Percentiles rank a stretch among this genome's conserved stretches.
Evolutionary conservation across 768 basidiomycete genomes (phyloP).

Genomic region (Suillus spraguei): DNA sequence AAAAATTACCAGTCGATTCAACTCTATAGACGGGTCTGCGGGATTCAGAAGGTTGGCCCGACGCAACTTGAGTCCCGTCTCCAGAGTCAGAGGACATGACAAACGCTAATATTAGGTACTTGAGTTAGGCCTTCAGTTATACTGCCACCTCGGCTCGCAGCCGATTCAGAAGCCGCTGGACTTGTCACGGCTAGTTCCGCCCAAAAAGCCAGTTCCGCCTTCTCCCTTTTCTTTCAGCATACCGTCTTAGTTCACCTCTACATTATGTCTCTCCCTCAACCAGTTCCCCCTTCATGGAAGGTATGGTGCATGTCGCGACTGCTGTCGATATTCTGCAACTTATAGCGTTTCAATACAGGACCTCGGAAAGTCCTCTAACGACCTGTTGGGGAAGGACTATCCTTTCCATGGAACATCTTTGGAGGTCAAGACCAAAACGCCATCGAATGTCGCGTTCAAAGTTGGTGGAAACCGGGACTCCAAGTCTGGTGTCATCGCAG

Average conservation of each 20-base stretch:
- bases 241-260: conserved; percentile 33
- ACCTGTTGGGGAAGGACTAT: conserved; percentile 93
- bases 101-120: neutral
- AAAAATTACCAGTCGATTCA: conserved; percentile 34
- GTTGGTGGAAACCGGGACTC: conserved; percentile 83
- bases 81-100: conserved; percentile 1
- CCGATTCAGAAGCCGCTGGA: conserved; percentile 1
- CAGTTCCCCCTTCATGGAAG: conserved; percentile 98
- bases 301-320: conserved; percentile 39
- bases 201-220: conserved; percentile 12
- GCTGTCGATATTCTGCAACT: conserved; percentile 6
- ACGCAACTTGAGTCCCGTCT: neutral
- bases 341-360: conserved; percentile 51
- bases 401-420: conserved; percentile 71
- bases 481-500: conserved; percentile 72
- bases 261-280: conserved; percentile 88
- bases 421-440: conserved; percentile 88
- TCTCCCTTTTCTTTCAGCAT: conserved; percentile 16
- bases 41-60: conserved; percentile 13
- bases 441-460: conserved; percentile 91
- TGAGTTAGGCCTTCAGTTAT: neutral
- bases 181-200: conserved; percentile 36
- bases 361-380: conserved; percentile 96
- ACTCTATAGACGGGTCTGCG: conserved; percentile 30
- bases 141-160: neutral